Evolutionary conservation across 495 filamentous ascomycete genomes (phyloP).

Genomic region (Hypoxylon crocopeplum): DNA sequence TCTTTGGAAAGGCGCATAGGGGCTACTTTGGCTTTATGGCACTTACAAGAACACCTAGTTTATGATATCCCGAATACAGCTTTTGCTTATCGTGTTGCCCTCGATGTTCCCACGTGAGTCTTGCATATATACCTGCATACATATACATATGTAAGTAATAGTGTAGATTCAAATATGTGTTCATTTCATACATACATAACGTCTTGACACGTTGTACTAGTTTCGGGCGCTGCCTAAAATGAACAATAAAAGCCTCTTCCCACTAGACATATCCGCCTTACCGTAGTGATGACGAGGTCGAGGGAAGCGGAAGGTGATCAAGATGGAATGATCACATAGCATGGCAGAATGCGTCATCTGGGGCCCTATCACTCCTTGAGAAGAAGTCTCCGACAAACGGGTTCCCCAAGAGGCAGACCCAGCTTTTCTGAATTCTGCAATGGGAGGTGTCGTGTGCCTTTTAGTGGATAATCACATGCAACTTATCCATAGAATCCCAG

Average conservation of each 20-base stretch:
- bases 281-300: conserved; percentile 16
- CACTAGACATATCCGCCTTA: no score
- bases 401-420: neutral
- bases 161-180: no score
- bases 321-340: conserved; percentile 13
- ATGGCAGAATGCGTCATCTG: conserved; percentile 25
- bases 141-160: no score
- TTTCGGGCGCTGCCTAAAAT: no score
- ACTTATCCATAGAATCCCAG: conserved; percentile 4
- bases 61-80: conserved; percentile 34
- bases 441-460: conserved; percentile 30
- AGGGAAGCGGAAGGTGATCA: conserved; percentile 1
- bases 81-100: conserved; percentile 12
- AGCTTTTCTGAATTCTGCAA: neutral
- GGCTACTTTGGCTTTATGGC: conserved; percentile 25
- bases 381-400: no score
- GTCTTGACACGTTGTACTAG: no score
- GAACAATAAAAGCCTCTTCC: no score
- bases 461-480: conserved; percentile 37
- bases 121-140: neutral
- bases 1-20: conserved; percentile 28
- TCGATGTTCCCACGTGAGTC: conserved; percentile 2
- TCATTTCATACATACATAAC: no score
- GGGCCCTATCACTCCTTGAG: neutral
- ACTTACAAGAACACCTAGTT: conserved; percentile 18